Evolutionary conservation across 306 rosid genomes (phyloP), one percentile per base, ranked within the genome.

Genomic region (Trifolium fragiferum): DNA sequence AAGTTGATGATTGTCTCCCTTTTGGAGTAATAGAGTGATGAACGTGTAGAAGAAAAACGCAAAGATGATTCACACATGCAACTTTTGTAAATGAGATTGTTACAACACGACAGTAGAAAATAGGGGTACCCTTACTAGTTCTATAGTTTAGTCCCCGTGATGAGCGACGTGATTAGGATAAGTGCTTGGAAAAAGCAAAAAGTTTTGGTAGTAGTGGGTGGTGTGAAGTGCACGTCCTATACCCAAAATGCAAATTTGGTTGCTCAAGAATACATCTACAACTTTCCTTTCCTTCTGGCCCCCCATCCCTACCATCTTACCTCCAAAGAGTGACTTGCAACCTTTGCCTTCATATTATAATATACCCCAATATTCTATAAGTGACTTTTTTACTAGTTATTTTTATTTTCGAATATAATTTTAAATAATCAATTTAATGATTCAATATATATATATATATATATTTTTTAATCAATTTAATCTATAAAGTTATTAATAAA

Each of bases 91-190:
- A 20, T 14, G 14, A 40, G 9, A 10, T 58, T 38, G 16, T n/a
- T 67, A 35, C 4, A 72, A 72, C 47, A 78, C 47, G 81, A 81
- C 78, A 82, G 47, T 11, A n/a, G 53, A 8, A 71, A 65, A 59
- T 4, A 19, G 10, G 30, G 13, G 55, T 55, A 55, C 9, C 59
- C 63, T 10, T 37, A 7, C 40, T 37, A 37, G 33, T 37, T 1
- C n/a, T n/a, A n/a, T 37, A 37, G 6, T 30, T 25, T 30, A 37
- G 40, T 8, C 30, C 35, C 85, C 87, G 87, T 77, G 80, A 84
- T 84, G 18, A 73, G 87, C 85, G 87, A 80, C 76, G 80, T 66
- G 74, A 84, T 73, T 57, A 68, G 33, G 82, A 76, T 12, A 21
- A 72, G 70, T 67, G 82, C 67, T 76, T 66, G 49, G 80, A 53